Base-by-base conservation (phyloP, 2,329 filamentous ascomycete genomes). In the Penicillium sp. region DNA sequence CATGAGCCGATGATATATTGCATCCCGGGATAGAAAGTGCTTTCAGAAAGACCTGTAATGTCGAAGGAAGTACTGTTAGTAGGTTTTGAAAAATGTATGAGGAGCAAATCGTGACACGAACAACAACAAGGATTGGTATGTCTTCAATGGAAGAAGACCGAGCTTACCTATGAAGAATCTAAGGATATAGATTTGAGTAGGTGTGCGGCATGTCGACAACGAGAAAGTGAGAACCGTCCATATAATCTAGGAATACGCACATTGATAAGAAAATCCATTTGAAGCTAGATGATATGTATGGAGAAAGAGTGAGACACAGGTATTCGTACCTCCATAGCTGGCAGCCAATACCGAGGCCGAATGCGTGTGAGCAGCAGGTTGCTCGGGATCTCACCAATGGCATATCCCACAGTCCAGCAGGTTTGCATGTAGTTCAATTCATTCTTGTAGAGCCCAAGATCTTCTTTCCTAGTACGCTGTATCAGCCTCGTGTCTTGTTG, bases 371-470 rank as follows among this genome's bases (percentile, higher is more conserved):
- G 72, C 6, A 85, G 73, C 9, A 86, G 75, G 61, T 85, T 85
- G 49, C 77, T 81, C 0, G 82, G 82, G 11, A 85, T 78, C 58
- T 84, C 76, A 3, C 81, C 82, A 54, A 89, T 77, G 0, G 86
- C 83, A 65, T 89, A 89, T 7, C 87, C 87, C 0, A 85, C 80
- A 0, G 84, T 88, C 79, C 86, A 89, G 30, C 80, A 82, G 0
- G 85, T 82, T 56, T 85, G 78, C 74, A 84, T 82, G 56, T 82
- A 83, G 56, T 87, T 86, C 41, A 87, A 76, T 59, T 88, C 75
- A 64, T 87, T 87, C 1, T 80, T 79, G 49, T 83, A 81, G 19
- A 87, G 71, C 1, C 75, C 69, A 0, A 87, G 73, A 57, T 86
- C 84, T 66, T 85, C 82, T 68, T 85, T 81, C 83, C 78, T 81